Conservation (phyloP, 768 basidiomycete genomes). For the Tylopilus sp. region DNA sequence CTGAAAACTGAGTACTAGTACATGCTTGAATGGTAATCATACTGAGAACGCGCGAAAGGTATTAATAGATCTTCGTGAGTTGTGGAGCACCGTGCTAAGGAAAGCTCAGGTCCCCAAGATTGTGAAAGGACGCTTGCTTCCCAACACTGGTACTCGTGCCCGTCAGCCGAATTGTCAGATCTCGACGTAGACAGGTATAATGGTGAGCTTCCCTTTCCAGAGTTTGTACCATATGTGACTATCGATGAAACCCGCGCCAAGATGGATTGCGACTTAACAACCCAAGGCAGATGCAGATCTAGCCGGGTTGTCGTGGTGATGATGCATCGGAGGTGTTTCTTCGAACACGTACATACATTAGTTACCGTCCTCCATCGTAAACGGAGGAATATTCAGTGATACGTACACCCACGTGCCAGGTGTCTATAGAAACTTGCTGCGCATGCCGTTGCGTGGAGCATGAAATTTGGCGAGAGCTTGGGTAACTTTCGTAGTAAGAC, state of each 20-base stretch:
- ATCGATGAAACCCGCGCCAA: constrained; percentile 78
- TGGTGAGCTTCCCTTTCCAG: constrained; percentile 68
- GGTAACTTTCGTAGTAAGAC: not conserved
- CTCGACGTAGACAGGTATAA: constrained; percentile 77
- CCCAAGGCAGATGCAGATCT: constrained; percentile 45
- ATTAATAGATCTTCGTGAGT: constrained; percentile 87
- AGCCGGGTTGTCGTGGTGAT: constrained; percentile 8
- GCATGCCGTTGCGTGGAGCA: constrained; percentile 18
- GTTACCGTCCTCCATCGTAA: not conserved
- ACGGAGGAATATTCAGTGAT: not conserved
- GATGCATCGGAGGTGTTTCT: not conserved
- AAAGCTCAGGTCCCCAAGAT: constrained; percentile 88
- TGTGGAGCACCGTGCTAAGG: constrained; percentile 86
- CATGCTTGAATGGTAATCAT: constrained; percentile 1
- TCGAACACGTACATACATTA: not conserved
- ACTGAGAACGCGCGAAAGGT: constrained; percentile 51
- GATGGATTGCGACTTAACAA: constrained; percentile 74
- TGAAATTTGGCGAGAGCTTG: constrained; percentile 5
- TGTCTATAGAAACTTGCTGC: constrained; percentile 10
- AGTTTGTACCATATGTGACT: constrained; percentile 74
- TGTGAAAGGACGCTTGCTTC: constrained; percentile 71
- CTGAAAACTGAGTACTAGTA: constrained; percentile 60
- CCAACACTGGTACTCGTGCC: constrained; percentile 82
- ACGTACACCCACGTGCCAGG: not conserved
- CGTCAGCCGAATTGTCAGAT: constrained; percentile 84